Evolutionary conservation across 257 asterid genomes (phyloP).

Genomic region (Nicotiana undulata): DNA sequence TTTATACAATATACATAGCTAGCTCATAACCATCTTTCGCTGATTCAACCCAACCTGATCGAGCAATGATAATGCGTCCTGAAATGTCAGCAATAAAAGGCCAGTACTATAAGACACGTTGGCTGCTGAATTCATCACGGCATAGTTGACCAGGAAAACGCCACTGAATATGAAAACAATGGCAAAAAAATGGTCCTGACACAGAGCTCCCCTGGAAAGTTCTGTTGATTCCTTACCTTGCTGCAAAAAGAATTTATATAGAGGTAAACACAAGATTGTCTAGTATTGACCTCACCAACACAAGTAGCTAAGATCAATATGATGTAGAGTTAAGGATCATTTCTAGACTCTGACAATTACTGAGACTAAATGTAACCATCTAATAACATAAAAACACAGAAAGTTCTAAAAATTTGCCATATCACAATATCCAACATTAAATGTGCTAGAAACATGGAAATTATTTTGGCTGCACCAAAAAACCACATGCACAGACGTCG

Average conservation of each 20-base stretch:
- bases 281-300: background rate
- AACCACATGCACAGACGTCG: background rate
- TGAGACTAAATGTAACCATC: background rate
- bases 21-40: background rate
- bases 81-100: constrained; percentile 56
- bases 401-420: background rate
- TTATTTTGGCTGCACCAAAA: background rate
- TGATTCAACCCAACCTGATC: constrained; percentile 62
- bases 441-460: background rate
- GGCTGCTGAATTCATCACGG: constrained; percentile 66
- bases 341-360: background rate
- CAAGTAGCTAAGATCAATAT: background rate
- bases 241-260: constrained; percentile 37
- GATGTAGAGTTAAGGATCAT: background rate
- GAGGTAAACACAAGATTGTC: background rate
- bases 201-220: constrained; percentile 46
- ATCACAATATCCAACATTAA: background rate
- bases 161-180: constrained; percentile 69
- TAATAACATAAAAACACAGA: background rate
- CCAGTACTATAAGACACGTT: constrained; percentile 58
- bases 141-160: constrained; percentile 67
- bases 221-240: constrained; percentile 37
- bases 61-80: constrained; percentile 80
- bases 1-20: background rate
- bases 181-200: constrained; percentile 84